Conservation (phyloP, 1,139 yeast species). For the Saccharomyces pastorianus region DNA sequence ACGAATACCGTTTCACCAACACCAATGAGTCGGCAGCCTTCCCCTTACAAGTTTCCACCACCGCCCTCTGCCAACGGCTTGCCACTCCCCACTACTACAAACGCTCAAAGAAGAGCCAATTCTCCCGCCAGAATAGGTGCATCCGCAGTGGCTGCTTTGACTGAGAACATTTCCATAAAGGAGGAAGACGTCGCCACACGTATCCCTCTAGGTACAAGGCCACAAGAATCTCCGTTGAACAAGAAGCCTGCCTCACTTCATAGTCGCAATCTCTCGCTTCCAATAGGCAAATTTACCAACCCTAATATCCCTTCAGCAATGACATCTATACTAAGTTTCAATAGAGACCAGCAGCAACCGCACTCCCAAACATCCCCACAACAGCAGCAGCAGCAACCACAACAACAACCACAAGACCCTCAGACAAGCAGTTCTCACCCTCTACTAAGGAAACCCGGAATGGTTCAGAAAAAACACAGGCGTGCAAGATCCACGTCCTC, state of each 20-base stretch:
- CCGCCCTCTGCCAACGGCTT: neutral
- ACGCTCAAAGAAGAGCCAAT: slow-evolving; percentile 37
- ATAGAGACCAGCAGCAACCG: slow-evolving; percentile 4
- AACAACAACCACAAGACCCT: slow-evolving; percentile 1
- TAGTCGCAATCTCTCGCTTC: slow-evolving; percentile 15
- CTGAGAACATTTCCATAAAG: slow-evolving; percentile 25
- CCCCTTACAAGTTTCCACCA: slow-evolving; percentile 23
- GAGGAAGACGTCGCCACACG: slow-evolving; percentile 25
- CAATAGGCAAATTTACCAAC: slow-evolving; percentile 12
- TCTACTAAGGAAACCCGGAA: slow-evolving; percentile 1
- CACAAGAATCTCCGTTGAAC: slow-evolving; percentile 6
- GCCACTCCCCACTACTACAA: slow-evolving; percentile 2
- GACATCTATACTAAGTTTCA: slow-evolving; percentile 19
- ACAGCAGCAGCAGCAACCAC: slow-evolving; percentile 2
- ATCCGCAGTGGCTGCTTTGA: slow-evolving; percentile 54
- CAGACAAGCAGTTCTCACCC: slow-evolving; percentile 2
- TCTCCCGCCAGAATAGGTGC: slow-evolving; percentile 74
- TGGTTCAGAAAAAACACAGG: slow-evolving; percentile 19
- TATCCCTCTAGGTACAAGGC: neutral
- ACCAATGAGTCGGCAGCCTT: slow-evolving; percentile 11
- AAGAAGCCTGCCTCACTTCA: slow-evolving; percentile 7
- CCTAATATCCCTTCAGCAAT: slow-evolving; percentile 16
- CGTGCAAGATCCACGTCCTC: slow-evolving; percentile 24
- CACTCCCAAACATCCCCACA: neutral
- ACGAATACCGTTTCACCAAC: slow-evolving; percentile 7